phyloP scores from a whole-genome alignment of 1,284 basidiomycete genomes.

The Abortiporus biennis region DNA sequence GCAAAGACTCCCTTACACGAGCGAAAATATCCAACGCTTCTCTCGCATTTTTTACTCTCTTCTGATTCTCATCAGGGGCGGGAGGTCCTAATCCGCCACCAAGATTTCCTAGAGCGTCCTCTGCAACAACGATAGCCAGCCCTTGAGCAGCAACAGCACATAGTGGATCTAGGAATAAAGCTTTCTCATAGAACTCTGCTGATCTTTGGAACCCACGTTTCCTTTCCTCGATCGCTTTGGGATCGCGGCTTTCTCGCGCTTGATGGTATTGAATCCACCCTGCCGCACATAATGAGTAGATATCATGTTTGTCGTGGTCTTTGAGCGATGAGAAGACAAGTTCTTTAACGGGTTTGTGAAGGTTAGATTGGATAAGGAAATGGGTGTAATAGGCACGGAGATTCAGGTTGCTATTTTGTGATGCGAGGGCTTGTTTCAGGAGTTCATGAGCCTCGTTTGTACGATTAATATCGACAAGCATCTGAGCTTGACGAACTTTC shows the following conservation, averaged over 20 bases:
- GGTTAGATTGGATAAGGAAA: conserved; percentile 77
- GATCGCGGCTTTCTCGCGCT: conserved; percentile 71
- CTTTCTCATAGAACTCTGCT: conserved; percentile 89
- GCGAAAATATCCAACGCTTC: conserved; percentile 85
- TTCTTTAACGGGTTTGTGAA: conserved; percentile 70
- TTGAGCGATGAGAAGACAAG: conserved; percentile 84
- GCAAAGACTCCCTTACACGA: conserved; percentile 81
- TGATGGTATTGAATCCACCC: conserved; percentile 83
- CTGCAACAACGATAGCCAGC: conserved; percentile 86
- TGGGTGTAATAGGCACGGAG: conserved; percentile 83
- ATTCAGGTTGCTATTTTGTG: conserved; percentile 69
- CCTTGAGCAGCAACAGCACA: conserved; percentile 93
- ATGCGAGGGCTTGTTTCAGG: conserved; percentile 78
- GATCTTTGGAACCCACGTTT: conserved; percentile 73
- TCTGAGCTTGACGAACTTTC: conserved; percentile 83
- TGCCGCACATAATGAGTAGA: conserved; percentile 87
- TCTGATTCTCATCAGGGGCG: conserved; percentile 55
- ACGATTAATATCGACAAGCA: conserved; percentile 63
- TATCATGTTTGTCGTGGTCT: conserved; percentile 77
- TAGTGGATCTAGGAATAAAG: conserved; percentile 71
- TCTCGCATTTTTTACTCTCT: conserved; percentile 62
- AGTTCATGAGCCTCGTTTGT: conserved; percentile 80
- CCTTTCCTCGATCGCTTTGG: conserved; percentile 64
- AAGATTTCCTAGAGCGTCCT: conserved; percentile 73
- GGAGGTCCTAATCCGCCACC: conserved; percentile 43